Conservation (phyloP, 2,329 filamentous ascomycete genomes). For the Magnaporthales sp. region DNA sequence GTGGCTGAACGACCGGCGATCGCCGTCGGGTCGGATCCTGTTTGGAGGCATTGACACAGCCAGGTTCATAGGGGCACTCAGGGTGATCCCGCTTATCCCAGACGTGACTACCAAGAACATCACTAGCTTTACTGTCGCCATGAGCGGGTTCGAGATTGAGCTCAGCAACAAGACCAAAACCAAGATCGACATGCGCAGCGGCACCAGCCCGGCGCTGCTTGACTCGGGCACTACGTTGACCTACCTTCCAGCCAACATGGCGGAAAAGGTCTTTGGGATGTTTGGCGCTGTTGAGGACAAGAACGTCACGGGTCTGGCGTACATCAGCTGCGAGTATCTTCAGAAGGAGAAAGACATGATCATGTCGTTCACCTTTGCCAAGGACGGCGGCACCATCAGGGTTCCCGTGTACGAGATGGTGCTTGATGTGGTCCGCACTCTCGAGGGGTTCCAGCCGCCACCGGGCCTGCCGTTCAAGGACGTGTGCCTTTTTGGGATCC, state of each 20-base stretch:
- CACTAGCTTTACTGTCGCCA: slow-evolving; percentile 29
- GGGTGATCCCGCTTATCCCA: slow-evolving; percentile 44
- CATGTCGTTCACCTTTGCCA: slow-evolving; percentile 23
- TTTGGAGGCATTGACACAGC: slow-evolving; percentile 62
- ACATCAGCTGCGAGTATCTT: slow-evolving; percentile 31
- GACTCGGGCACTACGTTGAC: slow-evolving; percentile 60
- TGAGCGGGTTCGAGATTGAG: slow-evolving; percentile 28
- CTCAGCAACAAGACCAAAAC: slow-evolving; percentile 25
- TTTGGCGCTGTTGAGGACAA: slow-evolving; percentile 30
- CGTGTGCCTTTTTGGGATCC: slow-evolving; percentile 48
- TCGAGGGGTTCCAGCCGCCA: slow-evolving; percentile 13
- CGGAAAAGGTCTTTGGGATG: slow-evolving; percentile 24
- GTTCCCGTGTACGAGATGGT: slow-evolving; percentile 29
- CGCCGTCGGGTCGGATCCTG: slow-evolving; percentile 53
- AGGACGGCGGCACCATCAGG: slow-evolving; percentile 13
- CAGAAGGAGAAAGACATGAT: slow-evolving; percentile 17
- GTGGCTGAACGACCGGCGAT: slow-evolving; percentile 47
- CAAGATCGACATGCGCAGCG: slow-evolving; percentile 20
- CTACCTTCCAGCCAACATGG: slow-evolving; percentile 48
- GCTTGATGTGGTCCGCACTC: slow-evolving; percentile 23
- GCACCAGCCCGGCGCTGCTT: slow-evolving; percentile 39
- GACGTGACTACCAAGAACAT: slow-evolving; percentile 27
- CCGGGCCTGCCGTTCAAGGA: slow-evolving; percentile 28
- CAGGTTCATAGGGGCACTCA: slow-evolving; percentile 52
- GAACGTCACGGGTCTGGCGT: slow-evolving; percentile 24